phyloP scores from a whole-genome alignment of 192 early-diverging fungal genomes.

The Podila clonocystis region DNA sequence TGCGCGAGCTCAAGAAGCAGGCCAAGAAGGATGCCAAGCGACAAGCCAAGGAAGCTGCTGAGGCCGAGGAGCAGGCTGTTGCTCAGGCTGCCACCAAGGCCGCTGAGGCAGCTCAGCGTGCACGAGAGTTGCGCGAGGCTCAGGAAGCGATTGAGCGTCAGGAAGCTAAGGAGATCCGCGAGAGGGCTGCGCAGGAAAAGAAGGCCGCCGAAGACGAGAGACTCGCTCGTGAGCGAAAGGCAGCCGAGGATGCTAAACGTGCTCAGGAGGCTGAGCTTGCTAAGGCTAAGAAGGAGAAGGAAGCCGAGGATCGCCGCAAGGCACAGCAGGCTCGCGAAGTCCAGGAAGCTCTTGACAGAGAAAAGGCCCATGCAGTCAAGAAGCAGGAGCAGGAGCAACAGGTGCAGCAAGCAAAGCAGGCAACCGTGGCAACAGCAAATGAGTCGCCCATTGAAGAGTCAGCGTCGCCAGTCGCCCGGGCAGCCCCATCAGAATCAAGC shows the following conservation, averaged over 20 bases:
- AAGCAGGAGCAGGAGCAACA: slow-evolving; percentile 1
- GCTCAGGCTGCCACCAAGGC: slow-evolving; percentile 25
- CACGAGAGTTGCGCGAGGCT: slow-evolving; percentile 22
- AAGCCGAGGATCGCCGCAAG: slow-evolving; percentile 14
- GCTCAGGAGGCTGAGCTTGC: not conserved
- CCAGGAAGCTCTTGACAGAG: slow-evolving; percentile 19
- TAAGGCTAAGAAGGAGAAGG: not conserved
- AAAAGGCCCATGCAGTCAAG: not conserved
- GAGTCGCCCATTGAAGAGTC: not conserved
- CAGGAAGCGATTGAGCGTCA: slow-evolving; percentile 38
- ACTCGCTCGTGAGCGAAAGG: slow-evolving; percentile 12
- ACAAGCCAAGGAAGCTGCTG: slow-evolving; percentile 45
- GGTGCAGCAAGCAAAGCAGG: not conserved
- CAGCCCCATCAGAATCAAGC: slow-evolving; percentile 11
- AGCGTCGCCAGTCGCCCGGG: not conserved
- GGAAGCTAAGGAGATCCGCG: slow-evolving; percentile 34
- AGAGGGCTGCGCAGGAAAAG: slow-evolving; percentile 12
- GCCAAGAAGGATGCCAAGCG: slow-evolving; percentile 49
- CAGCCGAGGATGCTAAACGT: slow-evolving; percentile 7
- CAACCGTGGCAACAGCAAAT: not conserved
- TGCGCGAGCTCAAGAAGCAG: slow-evolving; percentile 36
- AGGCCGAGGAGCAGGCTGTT: slow-evolving; percentile 24
- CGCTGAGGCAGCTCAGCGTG: slow-evolving; percentile 20
- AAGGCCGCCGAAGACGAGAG: slow-evolving; percentile 30
- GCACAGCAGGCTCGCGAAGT: slow-evolving; percentile 24